Evolutionary conservation across 805 yeast genomes (phyloP), one percentile per base, ranked within the genome.

Genomic region (Tetrapisispora taiwanensis): DNA sequence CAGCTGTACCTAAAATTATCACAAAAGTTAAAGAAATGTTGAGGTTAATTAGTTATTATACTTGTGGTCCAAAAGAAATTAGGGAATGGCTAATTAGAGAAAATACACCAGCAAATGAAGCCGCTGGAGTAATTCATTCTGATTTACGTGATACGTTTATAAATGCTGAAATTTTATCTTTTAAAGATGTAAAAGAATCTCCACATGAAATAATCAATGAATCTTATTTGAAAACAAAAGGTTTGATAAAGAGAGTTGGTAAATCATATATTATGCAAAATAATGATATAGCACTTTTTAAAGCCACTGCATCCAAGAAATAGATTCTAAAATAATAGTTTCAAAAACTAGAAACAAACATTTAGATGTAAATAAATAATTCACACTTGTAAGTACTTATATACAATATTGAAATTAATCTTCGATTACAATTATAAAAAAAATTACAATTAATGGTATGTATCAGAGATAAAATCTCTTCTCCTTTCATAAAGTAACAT

Each of bases 111-210:
- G 95, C 95, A 1, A 89, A 90, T 32, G 84, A 84, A 49, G 95
- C 95, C 2, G 96, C 96, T 0, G 94, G 89, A 19, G 81, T 82
- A 30, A 88, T 88, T 47, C 96, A 88, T 60, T 82, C 86, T 1
- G 96, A 87, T 60, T 66, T 87, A 44, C 80, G 82, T 66, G 76
- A 80, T 55, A 84, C 94, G 0, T 88, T 88, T 60, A 77, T 88
- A 39, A 75, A 77, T 57, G 94, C 92, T 9, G 78, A 80, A 46
- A 84, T 88, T 26, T 72, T 76, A 57, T 82, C 82, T 55, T 82
- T 73, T 59, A 70, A 74, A 5, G 92, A 84, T 53, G 63, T 82
- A 43, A 51, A 64, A 3, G 10, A 36, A 22, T 9, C 41, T 7
- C 41, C 41, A 22, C 30, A 20, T 24, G 37, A 24, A 18, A 20